Evolutionary conservation across 139 green algal genomes (phyloP), one percentile per base, ranked within the genome.

Genomic region (Chlorella sp.): DNA sequence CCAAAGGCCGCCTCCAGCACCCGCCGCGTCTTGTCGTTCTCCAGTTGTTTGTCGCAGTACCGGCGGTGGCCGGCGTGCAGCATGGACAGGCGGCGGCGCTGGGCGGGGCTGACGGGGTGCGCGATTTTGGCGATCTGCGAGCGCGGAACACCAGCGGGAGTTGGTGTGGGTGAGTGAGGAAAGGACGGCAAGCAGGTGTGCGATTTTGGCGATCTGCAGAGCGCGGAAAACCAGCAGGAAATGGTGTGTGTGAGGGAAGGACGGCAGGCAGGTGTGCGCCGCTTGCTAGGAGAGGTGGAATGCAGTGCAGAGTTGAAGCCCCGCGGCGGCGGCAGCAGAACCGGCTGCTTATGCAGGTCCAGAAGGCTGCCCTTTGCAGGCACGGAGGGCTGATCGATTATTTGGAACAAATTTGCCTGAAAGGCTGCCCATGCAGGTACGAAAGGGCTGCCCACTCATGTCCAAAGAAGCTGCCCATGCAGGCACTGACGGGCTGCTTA

Each of bases 1-100:
- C 93, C 95, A 88, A 98, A 97, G 0, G 94, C 92, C 4, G 83
- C 91, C 88, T 95, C 95, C 87, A 98, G 91, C 39, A 97, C 95
- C 0, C 94, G 91, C 22, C 91, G 64, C 26, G 96, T 98, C 88
- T 96, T 98, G 82, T 94, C 94, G 87, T 98, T 98, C 77, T 92
- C 90, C 48, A 97, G 90, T 82, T 97, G 93, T 82, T 96, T 94
- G 19, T 93, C 83, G 76, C 91, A 91, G 88, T 96, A 98, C 14
- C 93, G 86, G 32, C 64, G 42, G 90, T 95, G 91, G 2, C 85
- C 89, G 40, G 86, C 73, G 16, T 80, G 83, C 64, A 80, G 37
- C 22, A 28, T 11, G 57, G 53, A 64, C 2, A 88, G 69, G 7
- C 83, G 81, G 30, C 53, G 64, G 22, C 37, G 37, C 83, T 88